Base-by-base conservation (phyloP, 441 rosid species). In the Erodium trifolium region DNA sequence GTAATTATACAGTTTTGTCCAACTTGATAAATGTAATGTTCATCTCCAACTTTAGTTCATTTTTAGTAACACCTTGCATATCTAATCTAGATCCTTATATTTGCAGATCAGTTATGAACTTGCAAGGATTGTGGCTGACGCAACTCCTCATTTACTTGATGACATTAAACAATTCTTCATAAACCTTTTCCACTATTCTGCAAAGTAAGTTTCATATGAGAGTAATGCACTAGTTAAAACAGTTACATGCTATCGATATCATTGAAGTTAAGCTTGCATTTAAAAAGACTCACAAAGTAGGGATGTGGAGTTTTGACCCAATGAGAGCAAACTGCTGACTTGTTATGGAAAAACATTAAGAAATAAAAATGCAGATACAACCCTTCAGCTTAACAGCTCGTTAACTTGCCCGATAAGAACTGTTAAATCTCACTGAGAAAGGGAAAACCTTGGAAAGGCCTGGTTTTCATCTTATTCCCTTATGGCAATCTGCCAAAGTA, bases 81-180 rank as follows among this genome's bases (percentile, higher is more conserved):
- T 67, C 76, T 69, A 78, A 76, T 78, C 31, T 65, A 17, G 71
- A 70, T 78, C 67, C 60, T 75, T 34, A 35, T 67, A 68, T 73
- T 72, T 47, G 39, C 89, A 92, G 99, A 82, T 90, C 82, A 79
- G 92, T 70, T 79, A 77, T 70, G 87, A 84, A 77, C 83, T 94
- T 72, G 83, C 66, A 71, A 84, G 85, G 82, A 90, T 92, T 79
- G 86, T 72, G 41, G 92, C 90, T 16, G 97, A 94, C 80, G 98
- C 88, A 60, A 76, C 74, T 64, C 88, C 84, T 65, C 87, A 86
- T 66, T 75, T 92, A 68, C 67, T 82, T 79, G 82, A 79, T 43
- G 65, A 65, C 75, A 73, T 86, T 13, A 85, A 90, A 67, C 83
- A 80, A 18, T 76, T 87, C 78, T 92, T 92, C 78, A 77, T 88